A percentile compares a stretch with the other conserved stretches of the same genome.
Evolutionary conservation across 169 alveolate genomes (phyloP).

Genomic region (Pseudocohnilembus persalinus): DNA sequence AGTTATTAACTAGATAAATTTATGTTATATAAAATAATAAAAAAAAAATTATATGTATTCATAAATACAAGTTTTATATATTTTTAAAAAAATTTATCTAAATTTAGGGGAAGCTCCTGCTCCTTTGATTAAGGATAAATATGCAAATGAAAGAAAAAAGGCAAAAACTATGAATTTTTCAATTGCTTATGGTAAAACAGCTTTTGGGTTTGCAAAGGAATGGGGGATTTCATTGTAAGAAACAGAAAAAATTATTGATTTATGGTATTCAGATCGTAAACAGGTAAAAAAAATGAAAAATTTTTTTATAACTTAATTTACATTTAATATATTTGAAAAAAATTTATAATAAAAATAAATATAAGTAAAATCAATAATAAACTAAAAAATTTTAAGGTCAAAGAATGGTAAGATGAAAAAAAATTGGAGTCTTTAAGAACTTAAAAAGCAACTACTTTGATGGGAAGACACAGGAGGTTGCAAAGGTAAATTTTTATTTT

Average conservation of each 20-base stretch:
- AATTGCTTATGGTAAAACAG: slow-evolving; percentile 84
- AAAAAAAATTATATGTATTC: no score
- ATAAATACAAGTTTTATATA: no score
- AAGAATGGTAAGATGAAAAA: slow-evolving; percentile 76
- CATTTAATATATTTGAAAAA: background rate
- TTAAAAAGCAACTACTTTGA: slow-evolving; percentile 58
- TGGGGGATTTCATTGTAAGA: slow-evolving; percentile 69
- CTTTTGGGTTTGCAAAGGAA: slow-evolving; percentile 80
- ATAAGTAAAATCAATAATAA: no score
- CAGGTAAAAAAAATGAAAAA: slow-evolving; percentile 47
- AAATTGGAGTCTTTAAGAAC: no score
- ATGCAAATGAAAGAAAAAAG: slow-evolving; percentile 73
- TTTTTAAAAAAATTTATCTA: no score
- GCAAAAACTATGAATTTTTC: slow-evolving; percentile 87
- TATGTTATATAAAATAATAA: no score
- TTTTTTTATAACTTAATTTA: no score
- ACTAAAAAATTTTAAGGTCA: slow-evolving; percentile 16
- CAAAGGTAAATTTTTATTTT: slow-evolving; percentile 36
- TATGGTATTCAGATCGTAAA: slow-evolving; percentile 75
- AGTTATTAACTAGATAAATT: no score
- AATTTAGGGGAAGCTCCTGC: slow-evolving; percentile 79
- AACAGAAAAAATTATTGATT: slow-evolving; percentile 61
- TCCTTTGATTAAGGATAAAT: slow-evolving; percentile 73
- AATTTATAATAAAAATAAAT: background rate
- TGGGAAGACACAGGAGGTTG: slow-evolving; percentile 75